Evolutionary conservation across 2,329 filamentous ascomycete genomes (phyloP), one percentile per base, ranked within the genome.

Genomic region (Aphanocladium album): DNA sequence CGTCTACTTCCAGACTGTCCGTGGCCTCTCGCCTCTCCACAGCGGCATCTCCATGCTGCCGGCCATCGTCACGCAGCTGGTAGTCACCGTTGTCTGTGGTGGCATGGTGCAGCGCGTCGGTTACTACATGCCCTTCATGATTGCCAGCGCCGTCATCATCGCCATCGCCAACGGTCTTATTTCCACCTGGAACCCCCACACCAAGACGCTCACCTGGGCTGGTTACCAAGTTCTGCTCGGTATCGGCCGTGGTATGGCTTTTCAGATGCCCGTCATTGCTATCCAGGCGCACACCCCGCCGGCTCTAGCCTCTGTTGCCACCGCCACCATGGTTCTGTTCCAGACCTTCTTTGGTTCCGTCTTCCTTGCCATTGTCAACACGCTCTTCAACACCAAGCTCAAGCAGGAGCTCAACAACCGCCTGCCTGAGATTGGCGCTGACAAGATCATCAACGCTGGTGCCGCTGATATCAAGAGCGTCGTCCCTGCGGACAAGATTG

Each of bases 1-100:
- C 1, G 73, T 82, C 62, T 83, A 80, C 72, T 81, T 83, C 68
- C 78, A 83, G 69, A 74, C 76, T 35, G 73, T 82, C 63, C 75
- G 74, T 62, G 73, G 66, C 33, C 61, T 64, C 3, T 65, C 69
- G 4, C 69, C 70, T 3, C 66, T 72, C 23, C 62, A 60, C 19
- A 70, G 69, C 30, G 70, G 71, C 47, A 65, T 72, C 5, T 59
- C 69, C 21, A 62, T 71, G 47, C 62, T 73, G 27, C 71, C 71
- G n/a, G 63, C 66, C 52, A 65, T 70, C 51, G 63, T 69, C 49
- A 62, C 63, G 49, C 52, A 71, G 57, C 63, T 72, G 9, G 58
- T 68, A 39, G 11, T 65, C 35, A 68, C 68, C 4, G 63, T 67
- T 27, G 11, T 60, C 3, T 64, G 66, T 17, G 71, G 72, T 41